Base-by-base conservation (phyloP, 2,329 filamentous ascomycete species). In the Ophiocordyceps camponoti-floridani region DNA sequence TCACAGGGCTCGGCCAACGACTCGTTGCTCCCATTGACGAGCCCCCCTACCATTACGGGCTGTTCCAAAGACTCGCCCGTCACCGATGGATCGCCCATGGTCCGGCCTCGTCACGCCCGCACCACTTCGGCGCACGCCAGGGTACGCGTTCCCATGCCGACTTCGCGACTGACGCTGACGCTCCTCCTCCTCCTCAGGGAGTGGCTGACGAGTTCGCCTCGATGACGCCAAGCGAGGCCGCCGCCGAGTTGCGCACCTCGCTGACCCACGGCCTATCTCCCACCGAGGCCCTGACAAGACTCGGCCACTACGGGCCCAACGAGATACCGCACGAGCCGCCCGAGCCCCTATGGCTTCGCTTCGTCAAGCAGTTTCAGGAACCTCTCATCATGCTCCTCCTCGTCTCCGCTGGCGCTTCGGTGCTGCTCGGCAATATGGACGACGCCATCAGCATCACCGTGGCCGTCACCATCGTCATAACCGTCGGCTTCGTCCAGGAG, bases 301-400 rank as follows among this genome's bases (percentile, higher is more conserved):
- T 94, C 48, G 75, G 81, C 56, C 76, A 82, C 50, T 77, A 91
- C 66, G 91, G 91, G 30, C 79, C 83, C 27, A 98, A 98, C 62
- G 91, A 98, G 63, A 82, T 98, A 35, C 86, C 91, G 6, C 86
- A 93, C 61, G 88, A 96, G 47, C 80, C 86, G 45, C 86, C 89
- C 1, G 91, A 98, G 62, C 88, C 91, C 10, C 66, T 98, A 47
- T 98, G 91, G 87, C 66, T 95, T 45, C 84, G 91, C 47, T 98
- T 98, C 55, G 60, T 94, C 48, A 93, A 94, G 62, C 91, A 98
- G 57, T 98, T 98, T 60, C 87, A 93, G 58, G 91, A 98, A 58
- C 89, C 91, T 0, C 68, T 98, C 45, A 98, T 98, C 50, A 64
- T 96, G 19, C 73, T 98, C n/a, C 73, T 98, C 14, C 74, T 98